These are phyloP conservation scores for Cotoneaster glaucophyllus DNA, from an alignment of 306 rosid species.

Conservation along the genomic window DNA sequence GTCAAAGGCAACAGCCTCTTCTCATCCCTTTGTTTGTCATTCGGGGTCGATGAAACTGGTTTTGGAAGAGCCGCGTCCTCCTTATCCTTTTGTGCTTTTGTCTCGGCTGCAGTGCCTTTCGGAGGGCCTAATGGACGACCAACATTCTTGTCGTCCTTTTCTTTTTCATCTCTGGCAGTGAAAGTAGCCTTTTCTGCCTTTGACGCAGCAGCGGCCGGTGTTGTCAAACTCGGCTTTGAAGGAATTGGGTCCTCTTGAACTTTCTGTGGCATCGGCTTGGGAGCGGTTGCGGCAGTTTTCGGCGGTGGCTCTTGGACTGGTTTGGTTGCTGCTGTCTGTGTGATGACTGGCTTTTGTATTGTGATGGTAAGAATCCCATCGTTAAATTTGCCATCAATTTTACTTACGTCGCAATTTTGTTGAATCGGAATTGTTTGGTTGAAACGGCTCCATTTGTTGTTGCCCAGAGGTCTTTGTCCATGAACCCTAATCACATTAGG, in stretches of 20 bases:
- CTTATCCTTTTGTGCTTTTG: neutral
- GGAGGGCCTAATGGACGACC: neutral
- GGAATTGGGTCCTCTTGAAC: neutral
- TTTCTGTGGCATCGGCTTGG: neutral
- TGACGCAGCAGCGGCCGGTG: neutral
- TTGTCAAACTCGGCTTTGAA: constrained; percentile 10
- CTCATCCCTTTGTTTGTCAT: constrained; percentile 10
- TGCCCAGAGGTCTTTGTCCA: constrained; percentile 43
- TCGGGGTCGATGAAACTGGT: neutral
- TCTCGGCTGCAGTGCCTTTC: neutral
- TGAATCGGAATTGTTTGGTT: constrained; percentile 31
- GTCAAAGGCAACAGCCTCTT: neutral
- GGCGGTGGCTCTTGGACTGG: constrained; percentile 2
- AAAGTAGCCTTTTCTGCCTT: neutral
- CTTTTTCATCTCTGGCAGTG: neutral
- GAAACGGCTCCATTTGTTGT: constrained; percentile 34
- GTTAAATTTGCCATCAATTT: constrained; percentile 31
- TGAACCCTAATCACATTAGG: constrained; percentile 18
- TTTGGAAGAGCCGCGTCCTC: neutral
- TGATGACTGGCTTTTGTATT: constrained; percentile 26
- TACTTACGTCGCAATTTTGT: constrained; percentile 11
- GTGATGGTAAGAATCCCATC: constrained; percentile 35
- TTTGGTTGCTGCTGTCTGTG: constrained; percentile 10
- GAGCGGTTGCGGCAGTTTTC: neutral
- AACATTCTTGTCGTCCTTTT: neutral